These are phyloP conservation scores for Primulina tabacum DNA, from an alignment of 257 asterid species.

Conservation along the genomic window DNA sequence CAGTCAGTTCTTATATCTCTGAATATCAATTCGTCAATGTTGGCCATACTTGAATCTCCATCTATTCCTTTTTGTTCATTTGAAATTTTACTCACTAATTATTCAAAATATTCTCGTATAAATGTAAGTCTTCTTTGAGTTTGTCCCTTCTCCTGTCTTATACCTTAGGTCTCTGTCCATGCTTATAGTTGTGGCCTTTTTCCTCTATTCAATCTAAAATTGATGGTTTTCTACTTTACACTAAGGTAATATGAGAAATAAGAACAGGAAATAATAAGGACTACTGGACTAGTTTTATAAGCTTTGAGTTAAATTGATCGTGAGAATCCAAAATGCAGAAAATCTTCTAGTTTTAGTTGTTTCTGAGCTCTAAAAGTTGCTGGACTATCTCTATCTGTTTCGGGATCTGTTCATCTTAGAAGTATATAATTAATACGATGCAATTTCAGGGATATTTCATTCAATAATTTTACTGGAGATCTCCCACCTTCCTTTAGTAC, in stretches of 20 bases:
- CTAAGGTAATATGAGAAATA: neutral
- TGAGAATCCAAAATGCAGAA: neutral
- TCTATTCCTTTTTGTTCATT: too few relatives aligned
- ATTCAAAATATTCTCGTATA: neutral
- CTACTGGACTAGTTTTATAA: neutral
- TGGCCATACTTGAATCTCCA: neutral
- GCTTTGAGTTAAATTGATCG: neutral
- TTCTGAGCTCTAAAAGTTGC: neutral
- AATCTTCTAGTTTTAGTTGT: neutral
- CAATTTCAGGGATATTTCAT: constrained; percentile 75
- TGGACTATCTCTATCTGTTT: neutral
- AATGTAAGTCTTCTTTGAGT: neutral
- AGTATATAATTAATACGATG: constrained; percentile 25
- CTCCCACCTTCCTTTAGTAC: constrained; percentile 72
- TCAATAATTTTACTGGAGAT: constrained; percentile 81
- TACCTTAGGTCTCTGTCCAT: neutral
- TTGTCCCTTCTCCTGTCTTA: neutral
- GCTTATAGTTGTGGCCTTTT: neutral
- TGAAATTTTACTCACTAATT: neutral
- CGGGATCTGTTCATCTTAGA: constrained; percentile 9
- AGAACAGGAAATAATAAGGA: neutral
- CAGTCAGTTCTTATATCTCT: constrained; percentile 33
- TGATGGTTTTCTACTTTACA: constrained; percentile 8
- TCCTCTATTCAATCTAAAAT: neutral
- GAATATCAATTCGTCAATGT: constrained; percentile 11